These are phyloP conservation scores for Apostasia ramifera DNA, from an alignment of 106 monocot species.

Conservation along the genomic window DNA sequence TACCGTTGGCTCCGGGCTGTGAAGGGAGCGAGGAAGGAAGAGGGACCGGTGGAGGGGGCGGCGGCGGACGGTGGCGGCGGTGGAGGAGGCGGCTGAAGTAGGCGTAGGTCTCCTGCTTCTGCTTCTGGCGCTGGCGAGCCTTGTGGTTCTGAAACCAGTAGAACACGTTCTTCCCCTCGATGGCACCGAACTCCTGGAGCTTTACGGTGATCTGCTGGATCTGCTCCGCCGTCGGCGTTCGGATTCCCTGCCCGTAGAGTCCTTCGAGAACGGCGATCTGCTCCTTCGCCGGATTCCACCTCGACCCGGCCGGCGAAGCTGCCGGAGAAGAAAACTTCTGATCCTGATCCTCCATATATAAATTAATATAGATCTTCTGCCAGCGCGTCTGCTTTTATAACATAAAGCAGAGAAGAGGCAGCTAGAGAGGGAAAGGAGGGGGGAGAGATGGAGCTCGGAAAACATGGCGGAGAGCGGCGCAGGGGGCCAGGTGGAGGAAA, in stretches of 20 bases:
- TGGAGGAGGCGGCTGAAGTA: conserved; percentile 45
- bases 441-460: conserved; percentile 29
- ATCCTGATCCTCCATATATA: conserved; percentile 6
- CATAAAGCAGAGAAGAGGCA: conserved; percentile 2
- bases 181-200: conserved; percentile 58
- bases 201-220: conserved; percentile 69
- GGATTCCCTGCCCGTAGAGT: conserved; percentile 58
- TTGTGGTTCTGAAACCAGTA: conserved; percentile 99
- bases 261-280: conserved; percentile 62
- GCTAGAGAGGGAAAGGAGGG: neutral
- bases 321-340: conserved; percentile 2
- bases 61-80: conserved; percentile 2
- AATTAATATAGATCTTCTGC: conserved; percentile 4
- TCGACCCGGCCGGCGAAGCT: conserved; percentile 4
- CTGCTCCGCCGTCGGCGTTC: conserved; percentile 77
- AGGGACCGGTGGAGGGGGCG: neutral
- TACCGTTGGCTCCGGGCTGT: neutral
- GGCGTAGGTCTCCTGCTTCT: conserved; percentile 62
- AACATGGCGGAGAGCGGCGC: conserved; percentile 29
- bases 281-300: conserved; percentile 86
- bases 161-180: conserved; percentile 12
- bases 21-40: neutral
- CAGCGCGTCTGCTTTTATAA: neutral
- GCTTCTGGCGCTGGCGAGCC: conserved; percentile 68
- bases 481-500: neutral